phyloP scores from a whole-genome alignment of 495 filamentous ascomycete species.

The Monascus purpureus region DNA sequence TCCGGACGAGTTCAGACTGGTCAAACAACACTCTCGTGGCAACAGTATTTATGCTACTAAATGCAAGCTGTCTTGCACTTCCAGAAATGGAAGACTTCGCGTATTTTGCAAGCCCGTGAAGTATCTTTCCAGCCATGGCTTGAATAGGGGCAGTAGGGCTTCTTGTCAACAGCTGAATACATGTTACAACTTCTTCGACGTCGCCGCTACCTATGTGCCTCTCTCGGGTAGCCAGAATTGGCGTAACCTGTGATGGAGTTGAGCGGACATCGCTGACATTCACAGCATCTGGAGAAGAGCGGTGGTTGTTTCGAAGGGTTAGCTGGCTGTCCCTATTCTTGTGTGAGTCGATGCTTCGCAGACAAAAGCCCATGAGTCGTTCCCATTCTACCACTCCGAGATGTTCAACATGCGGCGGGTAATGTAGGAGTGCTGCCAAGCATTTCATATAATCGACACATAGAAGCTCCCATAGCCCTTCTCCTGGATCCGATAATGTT shows the following conservation, averaged over 20 bases:
- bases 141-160: conserved; percentile 60
- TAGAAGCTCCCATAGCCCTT: conserved; percentile 57
- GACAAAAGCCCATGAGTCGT: conserved; percentile 51
- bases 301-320: conserved; percentile 15
- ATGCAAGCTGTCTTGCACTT: conserved; percentile 52
- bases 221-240: conserved; percentile 14
- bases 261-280: conserved; percentile 14
- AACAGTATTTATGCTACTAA: conserved; percentile 62
- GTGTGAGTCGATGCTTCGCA: conserved; percentile 11
- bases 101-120: conserved; percentile 44
- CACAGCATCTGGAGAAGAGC: conserved; percentile 14
- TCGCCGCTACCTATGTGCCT: conserved; percentile 15
- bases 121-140: conserved; percentile 40
- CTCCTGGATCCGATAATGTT: conserved; percentile 43
- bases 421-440: conserved; percentile 52
- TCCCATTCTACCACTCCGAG: conserved; percentile 55
- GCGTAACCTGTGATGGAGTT: conserved; percentile 20
- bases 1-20: conserved; percentile 44
- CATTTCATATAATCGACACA: conserved; percentile 66
- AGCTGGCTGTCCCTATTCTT: conserved; percentile 16
- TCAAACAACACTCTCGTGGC: conserved; percentile 52
- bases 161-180: conserved; percentile 49
- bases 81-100: conserved; percentile 47
- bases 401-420: conserved; percentile 65
- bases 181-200: conserved; percentile 46